Conservation (phyloP, 805 yeast genomes). For the Lipomyces lipofer region DNA sequence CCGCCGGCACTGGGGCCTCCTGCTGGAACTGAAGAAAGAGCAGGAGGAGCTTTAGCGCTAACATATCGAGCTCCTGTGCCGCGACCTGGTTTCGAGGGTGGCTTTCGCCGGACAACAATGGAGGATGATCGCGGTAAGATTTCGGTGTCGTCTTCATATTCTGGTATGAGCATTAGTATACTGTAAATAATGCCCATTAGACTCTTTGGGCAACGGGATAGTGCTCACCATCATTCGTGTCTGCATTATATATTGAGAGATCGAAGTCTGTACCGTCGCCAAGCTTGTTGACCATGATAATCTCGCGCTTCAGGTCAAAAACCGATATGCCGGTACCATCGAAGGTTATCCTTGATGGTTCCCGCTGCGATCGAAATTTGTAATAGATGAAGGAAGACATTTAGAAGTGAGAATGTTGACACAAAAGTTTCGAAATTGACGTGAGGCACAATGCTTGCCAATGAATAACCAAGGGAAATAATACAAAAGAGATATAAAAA, state of each 20-base stretch:
- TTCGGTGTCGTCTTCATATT: conserved; percentile 82
- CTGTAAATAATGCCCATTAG: background rate
- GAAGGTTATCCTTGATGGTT: conserved; percentile 73
- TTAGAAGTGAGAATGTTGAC: no score
- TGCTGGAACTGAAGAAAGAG: conserved; percentile 31
- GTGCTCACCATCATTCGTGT: conserved; percentile 52
- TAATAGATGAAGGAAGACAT: conserved; percentile 92
- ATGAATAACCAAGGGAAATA: no score
- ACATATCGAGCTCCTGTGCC: conserved; percentile 62
- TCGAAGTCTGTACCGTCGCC: conserved; percentile 86
- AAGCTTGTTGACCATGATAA: conserved; percentile 74
- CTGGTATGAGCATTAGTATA: conserved; percentile 41
- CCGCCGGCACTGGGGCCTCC: background rate
- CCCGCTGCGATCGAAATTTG: conserved; percentile 79
- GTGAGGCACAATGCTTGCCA: no score
- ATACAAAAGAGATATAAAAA: no score
- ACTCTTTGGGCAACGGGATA: no score
- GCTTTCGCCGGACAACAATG: conserved; percentile 74
- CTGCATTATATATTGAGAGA: conserved; percentile 67
- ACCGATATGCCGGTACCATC: conserved; percentile 97
- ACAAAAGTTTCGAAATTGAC: no score
- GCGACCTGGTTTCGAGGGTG: conserved; percentile 54
- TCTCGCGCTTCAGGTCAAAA: conserved; percentile 90
- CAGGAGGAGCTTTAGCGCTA: conserved; percentile 39
- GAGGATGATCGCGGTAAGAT: conserved; percentile 89